Conservation (phyloP, 2,329 filamentous ascomycete species). For the Sordariomycetes sp. region DNA sequence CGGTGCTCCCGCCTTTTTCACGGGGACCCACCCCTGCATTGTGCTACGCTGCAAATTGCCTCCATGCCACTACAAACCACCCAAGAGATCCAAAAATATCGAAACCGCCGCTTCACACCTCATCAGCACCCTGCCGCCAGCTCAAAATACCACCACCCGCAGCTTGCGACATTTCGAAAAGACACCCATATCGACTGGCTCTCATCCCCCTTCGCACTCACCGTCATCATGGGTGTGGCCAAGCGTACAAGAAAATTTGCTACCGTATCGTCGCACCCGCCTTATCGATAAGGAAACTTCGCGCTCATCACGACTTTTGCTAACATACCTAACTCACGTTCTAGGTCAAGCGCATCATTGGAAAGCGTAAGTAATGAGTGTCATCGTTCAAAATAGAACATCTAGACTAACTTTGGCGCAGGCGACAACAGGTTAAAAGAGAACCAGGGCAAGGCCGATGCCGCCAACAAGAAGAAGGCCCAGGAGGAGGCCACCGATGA, state of each 20-base stretch:
- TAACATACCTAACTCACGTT: not conserved
- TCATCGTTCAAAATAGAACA: not conserved
- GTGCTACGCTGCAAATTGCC: conserved; percentile 1
- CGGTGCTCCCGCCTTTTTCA: not conserved
- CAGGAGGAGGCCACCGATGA: conserved; percentile 41
- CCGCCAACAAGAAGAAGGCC: conserved; percentile 40
- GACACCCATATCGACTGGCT: not conserved
- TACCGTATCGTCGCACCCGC: conserved; percentile 23
- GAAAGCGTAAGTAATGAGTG: conserved; percentile 32
- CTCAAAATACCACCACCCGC: not conserved
- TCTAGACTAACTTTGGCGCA: not conserved
- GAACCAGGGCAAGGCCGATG: conserved; percentile 57
- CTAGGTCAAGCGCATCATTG: conserved; percentile 69
- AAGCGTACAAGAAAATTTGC: conserved; percentile 93
- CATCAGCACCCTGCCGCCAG: not conserved
- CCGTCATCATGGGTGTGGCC: conserved; percentile 59
- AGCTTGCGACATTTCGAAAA: not conserved
- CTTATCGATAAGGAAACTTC: conserved; percentile 14
- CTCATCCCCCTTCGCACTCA: not conserved
- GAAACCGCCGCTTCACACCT: not conserved
- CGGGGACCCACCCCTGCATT: not conserved
- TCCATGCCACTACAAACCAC: not conserved
- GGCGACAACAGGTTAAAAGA: conserved; percentile 69
- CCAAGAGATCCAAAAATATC: not conserved
- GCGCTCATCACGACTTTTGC: conserved; percentile 1